Percentiles rank a stretch among this genome's conserved stretches.
Evolutionary conservation across 768 basidiomycete species (phyloP).

Genomic region (Termitomyces sp.): DNA sequence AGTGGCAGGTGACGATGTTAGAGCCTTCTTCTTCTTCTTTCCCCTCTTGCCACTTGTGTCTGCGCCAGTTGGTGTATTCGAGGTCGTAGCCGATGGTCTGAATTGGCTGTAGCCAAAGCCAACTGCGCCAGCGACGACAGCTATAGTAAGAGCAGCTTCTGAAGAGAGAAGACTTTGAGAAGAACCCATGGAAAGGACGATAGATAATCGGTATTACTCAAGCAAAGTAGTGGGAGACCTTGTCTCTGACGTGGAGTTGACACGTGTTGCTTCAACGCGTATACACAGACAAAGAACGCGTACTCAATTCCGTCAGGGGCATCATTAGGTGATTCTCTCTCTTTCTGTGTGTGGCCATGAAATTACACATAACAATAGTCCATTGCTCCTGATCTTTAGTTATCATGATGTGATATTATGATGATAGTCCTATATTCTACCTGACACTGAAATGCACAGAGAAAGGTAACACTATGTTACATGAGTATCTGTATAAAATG

Average conservation of each 20-base stretch:
- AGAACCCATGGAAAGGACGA: conserved; percentile 33
- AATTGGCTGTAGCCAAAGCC: conserved; percentile 33
- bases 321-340: no score
- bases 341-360: no score
- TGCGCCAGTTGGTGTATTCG: not conserved
- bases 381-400: no score
- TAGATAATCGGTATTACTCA: conserved; percentile 2
- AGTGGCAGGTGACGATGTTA: not conserved
- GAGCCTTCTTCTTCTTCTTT: conserved; percentile 17
- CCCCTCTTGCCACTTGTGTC: conserved; percentile 11
- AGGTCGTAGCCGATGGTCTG: conserved; percentile 3
- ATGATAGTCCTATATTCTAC: no score
- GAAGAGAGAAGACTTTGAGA: conserved; percentile 37
- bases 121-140: conserved; percentile 35
- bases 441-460: no score
- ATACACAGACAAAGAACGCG: conserved; percentile 19
- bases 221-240: not conserved
- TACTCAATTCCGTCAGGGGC: not conserved
- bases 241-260: conserved; percentile 18
- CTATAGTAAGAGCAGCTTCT: conserved; percentile 30
- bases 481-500: no score
- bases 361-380: no score
- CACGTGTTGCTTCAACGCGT: conserved; percentile 18
- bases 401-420: no score
- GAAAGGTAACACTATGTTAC: no score